Evolutionary conservation across 2,329 filamentous ascomycete genomes (phyloP).

Genomic region (Fulvia fulva): DNA sequence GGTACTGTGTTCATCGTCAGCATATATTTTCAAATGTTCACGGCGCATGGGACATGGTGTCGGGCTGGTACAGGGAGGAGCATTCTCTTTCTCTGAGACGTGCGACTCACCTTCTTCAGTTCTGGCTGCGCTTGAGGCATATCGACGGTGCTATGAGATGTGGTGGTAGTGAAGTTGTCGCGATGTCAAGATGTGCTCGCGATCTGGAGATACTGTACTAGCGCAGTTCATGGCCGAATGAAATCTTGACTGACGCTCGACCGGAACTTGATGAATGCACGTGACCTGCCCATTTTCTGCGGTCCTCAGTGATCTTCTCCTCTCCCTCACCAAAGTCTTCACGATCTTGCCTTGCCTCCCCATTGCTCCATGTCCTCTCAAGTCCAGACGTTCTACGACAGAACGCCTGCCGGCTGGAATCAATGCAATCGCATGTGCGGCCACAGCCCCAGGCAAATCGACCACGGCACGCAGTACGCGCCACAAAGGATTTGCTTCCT

Average conservation of each 20-base stretch:
- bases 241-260: background rate
- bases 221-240: background rate
- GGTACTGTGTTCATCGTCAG: slow-evolving; percentile 61
- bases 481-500: too few species aligned
- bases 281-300: background rate
- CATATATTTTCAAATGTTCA: slow-evolving; percentile 3
- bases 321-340: background rate
- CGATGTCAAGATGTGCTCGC: background rate
- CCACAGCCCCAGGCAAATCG: too few species aligned
- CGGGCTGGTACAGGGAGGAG: background rate
- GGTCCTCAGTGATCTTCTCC: background rate
- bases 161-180: background rate
- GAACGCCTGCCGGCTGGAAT: too few species aligned
- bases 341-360: too few species aligned
- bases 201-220: background rate
- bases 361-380: too few species aligned
- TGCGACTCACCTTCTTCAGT: slow-evolving; percentile 78
- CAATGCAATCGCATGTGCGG: too few species aligned
- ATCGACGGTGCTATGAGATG: slow-evolving; percentile 10
- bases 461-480: too few species aligned
- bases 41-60: background rate
- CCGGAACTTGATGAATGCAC: background rate
- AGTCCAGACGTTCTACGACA: too few species aligned
- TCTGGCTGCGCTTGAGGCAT: slow-evolving; percentile 99
- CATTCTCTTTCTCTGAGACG: background rate